A percentile compares a stretch with the other conserved stretches of the same genome.
Conservation (phyloP, 2,329 filamentous ascomycete species). For the Pestalotiopsis sp. region DNA sequence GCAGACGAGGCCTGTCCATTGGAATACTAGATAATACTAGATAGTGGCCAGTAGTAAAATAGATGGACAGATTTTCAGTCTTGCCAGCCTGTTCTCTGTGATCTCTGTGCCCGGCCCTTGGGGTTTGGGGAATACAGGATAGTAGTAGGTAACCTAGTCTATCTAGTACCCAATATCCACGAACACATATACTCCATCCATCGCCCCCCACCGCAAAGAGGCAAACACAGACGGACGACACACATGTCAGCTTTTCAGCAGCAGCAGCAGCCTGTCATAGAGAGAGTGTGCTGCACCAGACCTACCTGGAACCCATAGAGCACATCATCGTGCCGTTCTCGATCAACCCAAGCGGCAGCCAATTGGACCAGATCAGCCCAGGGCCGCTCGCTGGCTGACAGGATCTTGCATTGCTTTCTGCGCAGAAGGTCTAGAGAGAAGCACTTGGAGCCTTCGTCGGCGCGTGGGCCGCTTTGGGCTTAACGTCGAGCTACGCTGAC, state of each 20-base stretch:
- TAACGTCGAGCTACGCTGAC: conserved; percentile 2
- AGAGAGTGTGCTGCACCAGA: background rate
- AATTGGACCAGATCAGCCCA: background rate
- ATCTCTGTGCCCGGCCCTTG: background rate
- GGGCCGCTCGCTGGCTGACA: conserved; percentile 2
- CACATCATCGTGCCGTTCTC: background rate
- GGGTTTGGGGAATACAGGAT: background rate
- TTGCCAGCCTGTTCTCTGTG: background rate
- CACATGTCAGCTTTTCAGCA: background rate
- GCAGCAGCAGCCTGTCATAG: too few species aligned
- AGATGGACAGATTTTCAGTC: background rate
- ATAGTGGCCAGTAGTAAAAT: background rate
- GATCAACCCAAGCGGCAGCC: background rate
- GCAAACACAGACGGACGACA: background rate
- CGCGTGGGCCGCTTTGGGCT: conserved; percentile 13
- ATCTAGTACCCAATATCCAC: background rate
- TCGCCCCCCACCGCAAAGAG: background rate
- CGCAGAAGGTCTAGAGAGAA: conserved; percentile 6
- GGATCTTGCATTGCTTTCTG: background rate
- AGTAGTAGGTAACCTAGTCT: background rate
- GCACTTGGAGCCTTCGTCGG: conserved; percentile 6
- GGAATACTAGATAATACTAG: background rate
- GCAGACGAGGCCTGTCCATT: background rate
- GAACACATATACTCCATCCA: background rate
- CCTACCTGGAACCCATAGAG: background rate